Conservation (phyloP, 768 basidiomycete genomes). For the Hypsizygus marmoreus region DNA sequence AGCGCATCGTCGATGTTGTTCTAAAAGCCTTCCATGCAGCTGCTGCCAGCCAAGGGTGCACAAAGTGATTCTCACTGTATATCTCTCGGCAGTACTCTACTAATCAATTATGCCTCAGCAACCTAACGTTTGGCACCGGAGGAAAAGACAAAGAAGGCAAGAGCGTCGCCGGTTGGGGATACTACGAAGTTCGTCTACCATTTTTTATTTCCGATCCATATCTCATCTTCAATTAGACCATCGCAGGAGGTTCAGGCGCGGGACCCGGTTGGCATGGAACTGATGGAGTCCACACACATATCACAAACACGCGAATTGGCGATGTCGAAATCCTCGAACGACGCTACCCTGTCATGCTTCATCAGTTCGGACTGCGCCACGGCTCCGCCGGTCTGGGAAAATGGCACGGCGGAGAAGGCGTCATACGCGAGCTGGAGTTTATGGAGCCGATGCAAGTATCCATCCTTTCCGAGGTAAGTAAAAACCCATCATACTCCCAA, state of each 20-base stretch:
- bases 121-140: constrained; percentile 86
- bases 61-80: constrained; percentile 78
- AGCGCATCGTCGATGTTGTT: constrained; percentile 94
- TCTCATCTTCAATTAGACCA: constrained; percentile 56
- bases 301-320: constrained; percentile 90
- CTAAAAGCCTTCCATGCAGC: constrained; percentile 90
- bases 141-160: constrained; percentile 84
- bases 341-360: constrained; percentile 89
- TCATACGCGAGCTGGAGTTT: constrained; percentile 81
- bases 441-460: constrained; percentile 82
- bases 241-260: constrained; percentile 92
- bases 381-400: constrained; percentile 72
- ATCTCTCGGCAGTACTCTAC: constrained; percentile 10
- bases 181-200: constrained; percentile 63
- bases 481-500: background rate
- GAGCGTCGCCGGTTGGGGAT: constrained; percentile 83
- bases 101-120: constrained; percentile 43
- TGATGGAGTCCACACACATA: constrained; percentile 91
- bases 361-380: constrained; percentile 74
- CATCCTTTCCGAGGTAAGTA: constrained; percentile 78
- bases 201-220: constrained; percentile 7
- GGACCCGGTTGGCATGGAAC: constrained; percentile 90
- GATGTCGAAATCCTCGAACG: constrained; percentile 94
- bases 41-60: constrained; percentile 92
- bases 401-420: constrained; percentile 84